phyloP scores from a whole-genome alignment of 2,329 filamentous ascomycete genomes.

The Ophiocordyceps camponoti-leonardi region DNA sequence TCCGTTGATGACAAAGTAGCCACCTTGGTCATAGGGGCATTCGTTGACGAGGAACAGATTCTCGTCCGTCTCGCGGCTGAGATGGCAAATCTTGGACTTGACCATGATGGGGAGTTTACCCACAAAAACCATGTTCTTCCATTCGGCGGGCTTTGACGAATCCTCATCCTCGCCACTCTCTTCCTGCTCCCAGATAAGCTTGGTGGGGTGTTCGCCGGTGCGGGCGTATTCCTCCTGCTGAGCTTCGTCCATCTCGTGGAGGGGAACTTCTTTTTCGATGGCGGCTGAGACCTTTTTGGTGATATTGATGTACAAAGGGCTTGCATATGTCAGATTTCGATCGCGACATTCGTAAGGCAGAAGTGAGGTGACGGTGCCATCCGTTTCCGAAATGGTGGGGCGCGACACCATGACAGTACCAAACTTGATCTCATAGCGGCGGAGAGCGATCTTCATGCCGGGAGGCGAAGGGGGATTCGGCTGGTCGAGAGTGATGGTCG shows the following conservation, averaged over 20 bases:
- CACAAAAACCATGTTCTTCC: conserved; percentile 67
- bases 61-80: conserved; percentile 69
- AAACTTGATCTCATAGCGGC: conserved; percentile 90
- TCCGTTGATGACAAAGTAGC: conserved; percentile 98
- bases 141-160: conserved; percentile 32
- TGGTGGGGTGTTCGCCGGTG: conserved; percentile 40
- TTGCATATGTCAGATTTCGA: conserved; percentile 89
- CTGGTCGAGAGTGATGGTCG: conserved; percentile 82
- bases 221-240: conserved; percentile 36
- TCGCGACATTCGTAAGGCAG: conserved; percentile 90
- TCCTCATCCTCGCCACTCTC: conserved; percentile 32
- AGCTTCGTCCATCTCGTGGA: conserved; percentile 51
- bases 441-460: conserved; percentile 66
- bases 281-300: conserved; percentile 72
- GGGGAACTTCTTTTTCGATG: conserved; percentile 51
- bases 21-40: conserved; percentile 94
- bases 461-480: conserved; percentile 63
- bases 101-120: conserved; percentile 97
- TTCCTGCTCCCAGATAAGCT: conserved; percentile 44
- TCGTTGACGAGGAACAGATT: conserved; percentile 85
- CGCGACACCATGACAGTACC: conserved; percentile 77
- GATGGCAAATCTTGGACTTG: conserved; percentile 86
- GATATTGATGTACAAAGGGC: conserved; percentile 79
- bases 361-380: conserved; percentile 71
- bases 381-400: conserved; percentile 82